A percentile compares a stretch with the other conserved stretches of the same genome.
phyloP scores from a whole-genome alignment of 768 basidiomycete genomes.

The Leccinum boreale region DNA sequence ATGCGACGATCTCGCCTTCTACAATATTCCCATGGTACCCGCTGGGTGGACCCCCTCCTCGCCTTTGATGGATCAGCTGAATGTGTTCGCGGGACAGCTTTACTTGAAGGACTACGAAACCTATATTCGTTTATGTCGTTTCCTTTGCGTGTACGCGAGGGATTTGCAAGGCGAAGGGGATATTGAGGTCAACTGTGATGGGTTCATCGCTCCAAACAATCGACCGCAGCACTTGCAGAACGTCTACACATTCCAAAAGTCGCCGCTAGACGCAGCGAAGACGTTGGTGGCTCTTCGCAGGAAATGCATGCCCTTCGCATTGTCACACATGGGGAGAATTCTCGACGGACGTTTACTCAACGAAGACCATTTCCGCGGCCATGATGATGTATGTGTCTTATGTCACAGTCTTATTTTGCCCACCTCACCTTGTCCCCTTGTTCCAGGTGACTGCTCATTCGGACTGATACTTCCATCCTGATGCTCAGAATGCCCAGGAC shows the following conservation, averaged over 20 bases:
- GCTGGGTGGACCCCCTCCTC: neutral
- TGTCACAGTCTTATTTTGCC: neutral
- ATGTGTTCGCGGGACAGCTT: neutral
- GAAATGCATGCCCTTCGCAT: slow-evolving; percentile 37
- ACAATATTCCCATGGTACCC: neutral
- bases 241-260: slow-evolving; percentile 30
- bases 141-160: neutral
- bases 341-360: slow-evolving; percentile 27
- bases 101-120: slow-evolving; percentile 9
- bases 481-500: neutral
- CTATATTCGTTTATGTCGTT: slow-evolving; percentile 13
- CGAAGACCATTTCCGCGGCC: slow-evolving; percentile 1
- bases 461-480: neutral
- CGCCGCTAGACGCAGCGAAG: slow-evolving; percentile 31
- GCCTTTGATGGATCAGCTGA: neutral
- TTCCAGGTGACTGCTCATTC: neutral
- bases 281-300: slow-evolving; percentile 29
- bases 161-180: neutral
- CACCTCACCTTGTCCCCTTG: neutral
- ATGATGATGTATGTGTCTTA: neutral
- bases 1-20: slow-evolving; percentile 13
- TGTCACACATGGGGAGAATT: slow-evolving; percentile 42
- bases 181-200: slow-evolving; percentile 7
- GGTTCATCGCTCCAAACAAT: slow-evolving; percentile 1
- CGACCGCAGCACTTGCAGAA: neutral